phyloP scores from a whole-genome alignment of 2,329 filamentous ascomycete species.

The Immersiporthe knoxdaviesiana region DNA sequence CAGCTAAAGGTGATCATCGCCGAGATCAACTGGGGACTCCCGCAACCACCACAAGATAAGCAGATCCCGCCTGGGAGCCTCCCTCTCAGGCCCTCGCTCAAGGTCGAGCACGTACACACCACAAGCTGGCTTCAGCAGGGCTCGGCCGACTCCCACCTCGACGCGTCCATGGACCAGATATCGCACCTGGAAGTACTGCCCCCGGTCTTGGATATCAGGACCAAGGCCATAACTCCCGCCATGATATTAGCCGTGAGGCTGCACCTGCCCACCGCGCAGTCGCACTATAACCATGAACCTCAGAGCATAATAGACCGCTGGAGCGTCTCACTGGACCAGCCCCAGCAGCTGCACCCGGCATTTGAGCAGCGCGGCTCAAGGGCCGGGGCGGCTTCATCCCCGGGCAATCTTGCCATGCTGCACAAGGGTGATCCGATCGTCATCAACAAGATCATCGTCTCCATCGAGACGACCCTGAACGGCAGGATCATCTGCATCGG shows the following conservation, averaged over 20 bases:
- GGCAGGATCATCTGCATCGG: conserved; percentile 73
- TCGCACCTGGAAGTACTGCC: conserved; percentile 78
- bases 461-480: conserved; percentile 68
- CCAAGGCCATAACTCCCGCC: conserved; percentile 59
- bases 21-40: conserved; percentile 72
- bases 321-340: conserved; percentile 72
- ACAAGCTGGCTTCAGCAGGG: conserved; percentile 61
- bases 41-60: conserved; percentile 58
- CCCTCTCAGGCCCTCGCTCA: conserved; percentile 55
- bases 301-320: conserved; percentile 81
- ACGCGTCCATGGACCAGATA: conserved; percentile 62
- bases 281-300: conserved; percentile 63
- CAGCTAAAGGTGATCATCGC: conserved; percentile 77
- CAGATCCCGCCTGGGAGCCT: conserved; percentile 51
- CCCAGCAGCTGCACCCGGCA: conserved; percentile 70
- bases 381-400: conserved; percentile 58
- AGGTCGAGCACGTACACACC: conserved; percentile 59
- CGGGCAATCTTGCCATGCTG: conserved; percentile 45
- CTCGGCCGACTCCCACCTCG: conserved; percentile 46
- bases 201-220: conserved; percentile 61
- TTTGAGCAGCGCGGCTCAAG: conserved; percentile 73
- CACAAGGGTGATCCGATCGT: conserved; percentile 69
- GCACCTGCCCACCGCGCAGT: conserved; percentile 54
- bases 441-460: conserved; percentile 71
- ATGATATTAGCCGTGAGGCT: conserved; percentile 77